Evolutionary conservation across 1,139 yeast species (phyloP).

Genomic region (Yamadazyma dushanensis): DNA sequence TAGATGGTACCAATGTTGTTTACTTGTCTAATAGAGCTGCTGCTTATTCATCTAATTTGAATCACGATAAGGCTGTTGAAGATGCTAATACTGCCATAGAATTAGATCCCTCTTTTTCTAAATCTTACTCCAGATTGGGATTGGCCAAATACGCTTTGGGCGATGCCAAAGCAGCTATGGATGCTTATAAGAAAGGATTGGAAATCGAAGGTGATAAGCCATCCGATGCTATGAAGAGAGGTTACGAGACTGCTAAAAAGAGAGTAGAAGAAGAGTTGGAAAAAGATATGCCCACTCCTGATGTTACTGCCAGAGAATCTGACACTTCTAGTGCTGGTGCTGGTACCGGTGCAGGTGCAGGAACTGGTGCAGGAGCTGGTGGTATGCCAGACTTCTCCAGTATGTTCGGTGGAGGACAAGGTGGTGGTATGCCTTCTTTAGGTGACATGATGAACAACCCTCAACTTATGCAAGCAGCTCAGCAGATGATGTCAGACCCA

Average conservation of each 20-base stretch:
- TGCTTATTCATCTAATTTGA: conserved; percentile 77
- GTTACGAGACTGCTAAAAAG: conserved; percentile 89
- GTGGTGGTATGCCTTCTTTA: conserved; percentile 60
- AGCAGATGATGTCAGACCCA: conserved; percentile 89
- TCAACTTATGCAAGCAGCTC: conserved; percentile 89
- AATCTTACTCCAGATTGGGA: conserved; percentile 94
- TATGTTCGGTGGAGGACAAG: conserved; percentile 63
- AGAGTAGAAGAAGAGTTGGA: conserved; percentile 77
- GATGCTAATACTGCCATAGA: conserved; percentile 85
- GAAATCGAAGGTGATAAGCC: conserved; percentile 84
- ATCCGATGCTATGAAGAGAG: conserved; percentile 89
- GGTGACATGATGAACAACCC: conserved; percentile 81
- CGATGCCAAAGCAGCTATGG: conserved; percentile 83
- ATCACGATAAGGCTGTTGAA: conserved; percentile 73
- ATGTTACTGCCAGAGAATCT: conserved; percentile 17
- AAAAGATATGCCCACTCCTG: conserved; percentile 32
- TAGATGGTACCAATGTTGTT: conserved; percentile 73
- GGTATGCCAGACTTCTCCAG: conserved; percentile 73
- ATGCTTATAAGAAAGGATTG: conserved; percentile 86
- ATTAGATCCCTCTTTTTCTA: conserved; percentile 76
- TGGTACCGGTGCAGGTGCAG: conserved; percentile 28
- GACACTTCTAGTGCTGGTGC: conserved; percentile 15
- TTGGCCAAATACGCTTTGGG: conserved; percentile 90
- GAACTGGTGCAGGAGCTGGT: conserved; percentile 49
- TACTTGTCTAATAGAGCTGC: conserved; percentile 96